These are phyloP conservation scores for Vanrija sp. DNA, from an alignment of 1,284 basidiomycete genomes.

Conservation along the genomic window DNA sequence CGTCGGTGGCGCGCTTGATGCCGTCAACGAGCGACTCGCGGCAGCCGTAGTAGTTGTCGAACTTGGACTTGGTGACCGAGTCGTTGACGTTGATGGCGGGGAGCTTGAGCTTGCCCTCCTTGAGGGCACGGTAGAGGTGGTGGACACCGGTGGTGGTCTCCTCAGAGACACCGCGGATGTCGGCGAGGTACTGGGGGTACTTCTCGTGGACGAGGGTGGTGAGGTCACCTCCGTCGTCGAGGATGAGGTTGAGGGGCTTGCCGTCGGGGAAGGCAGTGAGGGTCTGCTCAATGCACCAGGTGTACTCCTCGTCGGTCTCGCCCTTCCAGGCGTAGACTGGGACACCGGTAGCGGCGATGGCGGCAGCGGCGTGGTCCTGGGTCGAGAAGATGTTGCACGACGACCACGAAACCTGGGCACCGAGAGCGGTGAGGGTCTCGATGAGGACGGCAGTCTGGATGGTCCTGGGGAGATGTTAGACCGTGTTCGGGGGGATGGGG, in stretches of 20 bases:
- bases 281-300: slow-evolving; percentile 97
- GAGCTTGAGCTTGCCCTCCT: slow-evolving; percentile 91
- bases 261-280: slow-evolving; percentile 66
- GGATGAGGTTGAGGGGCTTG: slow-evolving; percentile 94
- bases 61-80: slow-evolving; percentile 99
- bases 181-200: slow-evolving; percentile 80
- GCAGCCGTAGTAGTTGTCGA: slow-evolving; percentile 85
- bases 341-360: slow-evolving; percentile 95
- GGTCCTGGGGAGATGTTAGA: slow-evolving; percentile 59
- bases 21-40: slow-evolving; percentile 99
- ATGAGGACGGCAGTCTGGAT: slow-evolving; percentile 96
- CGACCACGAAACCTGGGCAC: slow-evolving; percentile 98
- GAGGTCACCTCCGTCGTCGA: slow-evolving; percentile 98
- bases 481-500: background rate
- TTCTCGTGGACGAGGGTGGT: slow-evolving; percentile 95
- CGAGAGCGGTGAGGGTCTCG: slow-evolving; percentile 89
- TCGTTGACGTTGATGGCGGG: slow-evolving; percentile 99
- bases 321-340: slow-evolving; percentile 99
- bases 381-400: slow-evolving; percentile 99
- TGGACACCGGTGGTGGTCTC: slow-evolving; percentile 99
- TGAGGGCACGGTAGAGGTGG: slow-evolving; percentile 96
- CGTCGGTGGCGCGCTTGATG: slow-evolving; percentile 99
- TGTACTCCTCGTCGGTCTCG: slow-evolving; percentile 98
- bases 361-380: slow-evolving; percentile 97
- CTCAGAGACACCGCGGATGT: slow-evolving; percentile 90